Conservation (phyloP, 345 rosid species). For the Kernera saxatilis region DNA sequence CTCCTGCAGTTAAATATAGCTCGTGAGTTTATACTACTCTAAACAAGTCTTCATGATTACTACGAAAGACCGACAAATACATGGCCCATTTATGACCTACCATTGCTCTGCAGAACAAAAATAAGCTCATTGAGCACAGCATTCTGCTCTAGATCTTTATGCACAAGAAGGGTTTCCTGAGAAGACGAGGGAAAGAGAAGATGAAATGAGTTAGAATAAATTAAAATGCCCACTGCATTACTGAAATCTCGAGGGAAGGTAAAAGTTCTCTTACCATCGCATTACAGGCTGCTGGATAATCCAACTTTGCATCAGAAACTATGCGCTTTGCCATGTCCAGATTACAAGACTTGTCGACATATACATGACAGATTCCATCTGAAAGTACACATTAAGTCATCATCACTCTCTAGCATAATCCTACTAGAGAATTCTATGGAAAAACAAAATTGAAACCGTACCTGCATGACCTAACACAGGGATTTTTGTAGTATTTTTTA, state of each 20-base stretch:
- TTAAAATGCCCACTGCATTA: background rate
- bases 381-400: background rate
- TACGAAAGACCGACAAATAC: background rate
- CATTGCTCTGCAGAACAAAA: constrained; percentile 55
- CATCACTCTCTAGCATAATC: background rate
- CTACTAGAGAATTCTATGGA: background rate
- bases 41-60: background rate
- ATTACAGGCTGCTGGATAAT: constrained; percentile 97
- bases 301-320: constrained; percentile 84
- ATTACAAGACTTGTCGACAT: constrained; percentile 83
- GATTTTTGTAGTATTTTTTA: constrained; percentile 85
- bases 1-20: constrained; percentile 45
- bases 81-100: constrained; percentile 29
- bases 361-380: constrained; percentile 99
- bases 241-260: background rate
- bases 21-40: background rate
- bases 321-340: constrained; percentile 74
- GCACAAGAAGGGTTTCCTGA: constrained; percentile 97
- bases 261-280: constrained; percentile 63
- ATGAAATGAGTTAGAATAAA: background rate
- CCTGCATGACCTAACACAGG: constrained; percentile 99
- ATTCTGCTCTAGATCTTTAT: constrained; percentile 65
- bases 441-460: constrained; percentile 17
- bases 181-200: background rate
- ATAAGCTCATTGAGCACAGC: constrained; percentile 54